Evolutionary conservation across 108 stramenopile genomes (phyloP), one percentile per base, ranked within the genome.

Genomic region (Licmophora abbreviata): DNA sequence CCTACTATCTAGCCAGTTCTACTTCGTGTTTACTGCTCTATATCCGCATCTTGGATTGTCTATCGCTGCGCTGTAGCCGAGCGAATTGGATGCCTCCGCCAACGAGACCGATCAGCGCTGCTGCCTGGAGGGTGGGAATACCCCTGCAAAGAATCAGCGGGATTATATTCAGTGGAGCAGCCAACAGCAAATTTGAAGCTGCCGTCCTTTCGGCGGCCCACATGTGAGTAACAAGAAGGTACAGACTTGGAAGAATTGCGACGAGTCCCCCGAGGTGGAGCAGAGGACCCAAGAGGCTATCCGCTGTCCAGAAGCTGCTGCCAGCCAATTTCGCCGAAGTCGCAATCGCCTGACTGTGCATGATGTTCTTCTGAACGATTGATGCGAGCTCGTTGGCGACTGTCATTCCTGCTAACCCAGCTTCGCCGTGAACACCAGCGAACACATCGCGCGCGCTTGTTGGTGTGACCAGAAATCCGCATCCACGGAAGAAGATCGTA

Each of bases 401-500:
- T n/a, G 42, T 64, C 4, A 31, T 69, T 38, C 48, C n/a, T n/a
- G n/a, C n/a, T n/a, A n/a, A n/a, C n/a, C n/a, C n/a, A n/a, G n/a
- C n/a, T n/a, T n/a, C 43, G 12, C 44, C 65, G n/a, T 57, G 55
- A 20, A 69, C 51, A 11, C 59, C 55, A 29, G 49, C 53, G 42
- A 79, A 74, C 12, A 71, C 44, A 31, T 68, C 74, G 4, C 63
- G 52, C 30, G 63, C 74, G 63, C 27, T 50, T 56, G n/a, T 44
- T 61, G 22, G 58, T 65, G 23, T 61, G 36, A 21, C 63, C 47
- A 56, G n/a, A n/a, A n/a, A n/a, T n/a, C n/a, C n/a, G n/a, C n/a
- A 76, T 9, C 85, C 85, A 21, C 85, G 75, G 32, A 86, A 58
- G 20, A 82, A 70, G 40, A 86, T 76, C 8, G 76, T 57, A 46